Conservation (phyloP, 2,329 filamentous ascomycete genomes). For the Fusarium clavum region DNA sequence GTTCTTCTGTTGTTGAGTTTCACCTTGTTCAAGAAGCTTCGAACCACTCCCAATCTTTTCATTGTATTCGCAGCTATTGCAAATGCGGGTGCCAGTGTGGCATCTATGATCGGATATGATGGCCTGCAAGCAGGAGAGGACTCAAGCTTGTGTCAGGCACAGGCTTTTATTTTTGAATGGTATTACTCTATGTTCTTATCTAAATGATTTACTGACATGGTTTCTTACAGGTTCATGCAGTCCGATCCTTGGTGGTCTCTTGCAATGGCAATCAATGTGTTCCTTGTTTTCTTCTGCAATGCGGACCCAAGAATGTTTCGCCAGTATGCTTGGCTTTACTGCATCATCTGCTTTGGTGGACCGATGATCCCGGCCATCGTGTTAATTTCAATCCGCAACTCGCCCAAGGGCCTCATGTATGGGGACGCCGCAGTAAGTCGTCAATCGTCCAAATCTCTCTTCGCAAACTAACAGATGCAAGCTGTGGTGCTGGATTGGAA, state of each 20-base stretch:
- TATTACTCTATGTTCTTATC: conserved; percentile 49
- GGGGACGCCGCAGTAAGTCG: conserved; percentile 66
- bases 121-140: conserved; percentile 67
- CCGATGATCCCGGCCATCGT: conserved; percentile 75
- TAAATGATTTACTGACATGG: not conserved
- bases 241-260: conserved; percentile 82
- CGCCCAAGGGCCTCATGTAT: conserved; percentile 58
- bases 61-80: conserved; percentile 53
- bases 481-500: conserved; percentile 72
- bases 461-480: conserved; percentile 45
- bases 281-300: conserved; percentile 71
- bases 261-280: conserved; percentile 85
- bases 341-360: conserved; percentile 75
- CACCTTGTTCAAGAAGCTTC: conserved; percentile 61
- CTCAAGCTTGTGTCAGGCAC: conserved; percentile 70
- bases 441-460: not conserved
- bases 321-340: conserved; percentile 77
- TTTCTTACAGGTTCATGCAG: conserved; percentile 74
- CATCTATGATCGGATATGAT: conserved; percentile 77
- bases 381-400: conserved; percentile 68
- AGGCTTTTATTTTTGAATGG: conserved; percentile 74
- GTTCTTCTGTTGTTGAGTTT: conserved; percentile 62
- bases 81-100: conserved; percentile 66
- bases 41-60: conserved; percentile 68
- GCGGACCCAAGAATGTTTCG: conserved; percentile 72